Percentiles rank a stretch among this genome's conserved stretches.
Conservation (phyloP, 139 green algal species). For the Dunaliella primolecta region DNA sequence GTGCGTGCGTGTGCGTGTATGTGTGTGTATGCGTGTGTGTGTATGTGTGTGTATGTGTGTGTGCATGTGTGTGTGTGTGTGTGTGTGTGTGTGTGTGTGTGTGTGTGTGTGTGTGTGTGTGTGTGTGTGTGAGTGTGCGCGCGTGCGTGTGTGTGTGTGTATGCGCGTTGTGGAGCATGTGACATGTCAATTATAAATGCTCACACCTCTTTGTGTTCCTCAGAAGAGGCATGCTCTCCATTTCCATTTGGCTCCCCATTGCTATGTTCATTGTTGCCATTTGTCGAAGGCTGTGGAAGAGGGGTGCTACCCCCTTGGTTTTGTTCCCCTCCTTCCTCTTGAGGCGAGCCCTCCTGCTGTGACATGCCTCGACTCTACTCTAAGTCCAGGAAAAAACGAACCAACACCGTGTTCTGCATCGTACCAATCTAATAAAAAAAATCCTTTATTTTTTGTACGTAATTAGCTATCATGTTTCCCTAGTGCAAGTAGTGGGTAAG, state of each 20-base stretch:
- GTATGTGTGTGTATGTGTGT: neutral
- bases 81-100: neutral
- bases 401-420: no score
- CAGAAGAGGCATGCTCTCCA: no score
- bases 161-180: neutral
- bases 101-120: neutral
- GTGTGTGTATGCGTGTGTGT: neutral
- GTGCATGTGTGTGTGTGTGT: neutral
- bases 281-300: neutral
- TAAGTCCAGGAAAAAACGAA: neutral
- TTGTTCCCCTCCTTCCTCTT: neutral
- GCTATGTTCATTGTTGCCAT: neutral
- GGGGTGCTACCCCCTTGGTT: no score
- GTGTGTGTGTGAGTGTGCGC: neutral
- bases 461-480: neutral
- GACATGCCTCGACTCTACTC: no score
- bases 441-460: neutral
- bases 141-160: neutral
- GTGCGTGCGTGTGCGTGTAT: neutral
- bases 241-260: neutral
- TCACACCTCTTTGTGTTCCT: neutral
- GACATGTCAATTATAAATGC: neutral
- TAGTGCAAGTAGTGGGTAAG: neutral
- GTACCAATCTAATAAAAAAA: no score
- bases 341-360: neutral